Conservation (phyloP, 2,329 filamentous ascomycete species). For the Torrubiella hemipterigena region DNA sequence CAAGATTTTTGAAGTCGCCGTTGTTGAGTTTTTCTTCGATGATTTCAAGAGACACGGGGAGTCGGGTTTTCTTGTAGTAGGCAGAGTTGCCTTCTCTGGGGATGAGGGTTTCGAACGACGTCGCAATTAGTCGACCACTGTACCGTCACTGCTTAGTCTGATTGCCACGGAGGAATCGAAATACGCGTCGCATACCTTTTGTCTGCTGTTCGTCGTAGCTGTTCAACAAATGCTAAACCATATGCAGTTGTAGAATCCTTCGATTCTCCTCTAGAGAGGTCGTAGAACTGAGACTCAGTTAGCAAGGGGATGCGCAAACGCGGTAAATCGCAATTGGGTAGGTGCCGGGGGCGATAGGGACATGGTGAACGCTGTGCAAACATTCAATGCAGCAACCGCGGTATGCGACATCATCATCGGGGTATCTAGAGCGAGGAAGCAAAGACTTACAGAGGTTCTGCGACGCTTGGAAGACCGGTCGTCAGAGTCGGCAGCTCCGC, state of each 20-base stretch:
- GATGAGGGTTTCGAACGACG: slow-evolving; percentile 62
- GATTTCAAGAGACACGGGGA: slow-evolving; percentile 67
- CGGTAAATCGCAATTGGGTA: no score
- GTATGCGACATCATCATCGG: no score
- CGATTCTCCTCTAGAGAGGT: slow-evolving; percentile 46
- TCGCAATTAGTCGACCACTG: slow-evolving; percentile 63
- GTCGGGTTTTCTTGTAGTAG: slow-evolving; percentile 65
- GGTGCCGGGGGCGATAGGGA: no score
- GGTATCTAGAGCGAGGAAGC: no score
- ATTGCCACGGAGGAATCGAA: slow-evolving; percentile 3
- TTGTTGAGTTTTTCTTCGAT: slow-evolving; percentile 65
- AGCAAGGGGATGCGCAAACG: no score
- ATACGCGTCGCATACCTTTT: slow-evolving; percentile 67
- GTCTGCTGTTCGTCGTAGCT: slow-evolving; percentile 64
- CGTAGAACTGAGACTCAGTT: slow-evolving; percentile 26
- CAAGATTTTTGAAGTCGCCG: slow-evolving; percentile 56
- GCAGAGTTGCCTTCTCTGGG: slow-evolving; percentile 51
- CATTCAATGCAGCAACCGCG: no score
- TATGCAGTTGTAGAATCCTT: slow-evolving; percentile 56
- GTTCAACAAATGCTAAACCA: slow-evolving; percentile 62
- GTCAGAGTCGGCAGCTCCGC: slow-evolving; percentile 30
- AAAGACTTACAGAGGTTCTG: slow-evolving; percentile 37
- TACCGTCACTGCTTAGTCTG: slow-evolving; percentile 4
- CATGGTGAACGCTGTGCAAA: no score
- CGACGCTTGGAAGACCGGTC: slow-evolving; percentile 45